phyloP scores from a whole-genome alignment of 192 early-diverging fungal species.

The Dimargaris cristalligena region DNA sequence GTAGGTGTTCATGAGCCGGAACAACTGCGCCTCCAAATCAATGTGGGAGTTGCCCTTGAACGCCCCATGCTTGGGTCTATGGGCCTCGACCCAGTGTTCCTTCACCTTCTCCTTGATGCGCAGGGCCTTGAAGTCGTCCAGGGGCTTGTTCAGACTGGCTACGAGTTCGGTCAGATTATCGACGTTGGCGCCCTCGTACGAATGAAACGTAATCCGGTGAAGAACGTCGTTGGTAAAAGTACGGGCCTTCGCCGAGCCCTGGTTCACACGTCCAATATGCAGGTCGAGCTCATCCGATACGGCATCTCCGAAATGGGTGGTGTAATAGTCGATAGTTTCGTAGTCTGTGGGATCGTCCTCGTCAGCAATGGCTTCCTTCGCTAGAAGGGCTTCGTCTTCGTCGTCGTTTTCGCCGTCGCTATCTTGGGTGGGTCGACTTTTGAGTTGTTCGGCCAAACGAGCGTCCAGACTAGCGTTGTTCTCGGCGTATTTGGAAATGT shows the following conservation, averaged over 20 bases:
- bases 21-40: conserved; percentile 39
- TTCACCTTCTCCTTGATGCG: conserved; percentile 14
- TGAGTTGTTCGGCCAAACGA: background rate
- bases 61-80: conserved; percentile 5
- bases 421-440: background rate
- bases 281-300: conserved; percentile 20
- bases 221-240: conserved; percentile 17
- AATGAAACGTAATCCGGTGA: conserved; percentile 18
- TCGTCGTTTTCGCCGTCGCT: conserved; percentile 15
- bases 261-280: conserved; percentile 21
- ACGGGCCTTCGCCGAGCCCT: conserved; percentile 13
- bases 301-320: conserved; percentile 17
- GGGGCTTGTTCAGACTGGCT: conserved; percentile 13
- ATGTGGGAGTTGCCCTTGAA: conserved; percentile 4
- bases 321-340: conserved; percentile 17
- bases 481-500: conserved; percentile 13
- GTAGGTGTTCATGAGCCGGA: conserved; percentile 53
- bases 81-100: conserved; percentile 12
- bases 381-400: conserved; percentile 13
- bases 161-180: conserved; percentile 12
- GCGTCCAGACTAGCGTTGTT: conserved; percentile 9
- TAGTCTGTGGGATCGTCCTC: conserved; percentile 20
- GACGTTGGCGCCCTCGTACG: conserved; percentile 17
- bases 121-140: conserved; percentile 16
- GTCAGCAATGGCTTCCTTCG: too few relatives aligned